Evolutionary conservation across 2,329 filamentous ascomycete genomes (phyloP).

Genomic region (Aplosporella prunicola): DNA sequence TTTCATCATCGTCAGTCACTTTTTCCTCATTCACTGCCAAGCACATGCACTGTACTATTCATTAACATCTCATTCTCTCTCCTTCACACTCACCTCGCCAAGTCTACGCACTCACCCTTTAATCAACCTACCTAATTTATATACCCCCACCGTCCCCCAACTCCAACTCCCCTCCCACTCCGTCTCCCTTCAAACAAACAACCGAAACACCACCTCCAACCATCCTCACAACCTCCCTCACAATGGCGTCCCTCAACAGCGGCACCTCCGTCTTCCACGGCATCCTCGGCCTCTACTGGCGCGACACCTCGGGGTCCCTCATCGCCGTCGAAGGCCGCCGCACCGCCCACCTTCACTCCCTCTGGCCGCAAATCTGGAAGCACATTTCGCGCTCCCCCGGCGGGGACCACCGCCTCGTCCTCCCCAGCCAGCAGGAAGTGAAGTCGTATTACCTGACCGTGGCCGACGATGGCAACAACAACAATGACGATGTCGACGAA

Average conservation of each 20-base stretch:
- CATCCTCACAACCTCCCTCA: conserved; percentile 4
- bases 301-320: conserved; percentile 17
- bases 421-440: neutral
- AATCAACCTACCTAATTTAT: neutral
- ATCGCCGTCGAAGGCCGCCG: conserved; percentile 18
- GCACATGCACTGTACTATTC: no score
- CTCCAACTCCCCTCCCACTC: no score
- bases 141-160: neutral
- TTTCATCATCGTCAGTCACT: no score
- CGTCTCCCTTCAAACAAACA: no score
- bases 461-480: no score
- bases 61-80: neutral
- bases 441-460: neutral
- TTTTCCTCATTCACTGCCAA: no score
- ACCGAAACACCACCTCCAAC: no score
- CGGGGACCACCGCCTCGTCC: neutral
- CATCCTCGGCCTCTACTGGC: conserved; percentile 23
- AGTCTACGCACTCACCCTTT: neutral
- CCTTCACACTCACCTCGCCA: neutral
- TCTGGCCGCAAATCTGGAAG: conserved; percentile 1
- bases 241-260: conserved; percentile 22
- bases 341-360: neutral
- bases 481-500: no score
- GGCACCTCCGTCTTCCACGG: conserved; percentile 21
- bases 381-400: neutral